These are phyloP conservation scores for Pseudonitzschia multistriata DNA, from an alignment of 108 stramenopile genomes.

Conservation along the genomic window DNA sequence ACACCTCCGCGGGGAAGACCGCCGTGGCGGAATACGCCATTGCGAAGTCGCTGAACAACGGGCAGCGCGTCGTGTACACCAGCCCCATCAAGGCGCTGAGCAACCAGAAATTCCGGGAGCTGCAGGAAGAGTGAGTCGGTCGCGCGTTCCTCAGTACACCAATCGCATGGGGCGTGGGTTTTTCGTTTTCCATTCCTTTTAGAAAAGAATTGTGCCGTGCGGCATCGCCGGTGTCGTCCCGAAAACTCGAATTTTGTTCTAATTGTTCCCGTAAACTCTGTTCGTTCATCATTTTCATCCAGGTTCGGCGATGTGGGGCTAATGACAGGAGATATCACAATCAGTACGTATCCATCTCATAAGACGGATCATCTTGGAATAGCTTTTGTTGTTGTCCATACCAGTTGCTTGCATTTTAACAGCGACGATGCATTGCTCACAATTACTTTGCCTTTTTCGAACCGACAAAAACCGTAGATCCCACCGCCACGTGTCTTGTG, in stretches of 20 bases:
- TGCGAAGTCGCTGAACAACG: slow-evolving; percentile 90
- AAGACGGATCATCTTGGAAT: not conserved
- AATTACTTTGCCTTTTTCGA: not conserved
- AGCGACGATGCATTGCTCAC: not conserved
- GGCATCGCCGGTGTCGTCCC: too few species aligned
- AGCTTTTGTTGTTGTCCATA: not conserved
- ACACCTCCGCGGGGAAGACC: slow-evolving; percentile 94
- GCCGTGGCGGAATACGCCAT: slow-evolving; percentile 95
- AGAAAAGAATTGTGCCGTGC: too few species aligned
- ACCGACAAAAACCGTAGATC: slow-evolving; percentile 66
- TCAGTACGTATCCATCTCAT: slow-evolving; percentile 3
- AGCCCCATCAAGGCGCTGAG: slow-evolving; percentile 98
- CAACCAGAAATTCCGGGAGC: slow-evolving; percentile 99
- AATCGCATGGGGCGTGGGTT: slow-evolving; percentile 7
- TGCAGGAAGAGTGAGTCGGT: slow-evolving; percentile 74
- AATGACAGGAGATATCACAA: slow-evolving; percentile 98
- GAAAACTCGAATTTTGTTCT: too few species aligned
- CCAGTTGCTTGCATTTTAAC: not conserved
- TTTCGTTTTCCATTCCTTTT: not conserved
- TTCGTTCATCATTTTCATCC: not conserved
- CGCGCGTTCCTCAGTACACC: not conserved
- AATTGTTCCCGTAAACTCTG: not conserved
- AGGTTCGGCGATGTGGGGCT: slow-evolving; percentile 91
- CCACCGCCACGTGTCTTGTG: slow-evolving; percentile 92
- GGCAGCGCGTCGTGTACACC: slow-evolving; percentile 97